A percentile compares a stretch with the other conserved stretches of the same genome.
Conservation (phyloP, 352 stramenopile genomes). For the Thalassiosira hispida region DNA sequence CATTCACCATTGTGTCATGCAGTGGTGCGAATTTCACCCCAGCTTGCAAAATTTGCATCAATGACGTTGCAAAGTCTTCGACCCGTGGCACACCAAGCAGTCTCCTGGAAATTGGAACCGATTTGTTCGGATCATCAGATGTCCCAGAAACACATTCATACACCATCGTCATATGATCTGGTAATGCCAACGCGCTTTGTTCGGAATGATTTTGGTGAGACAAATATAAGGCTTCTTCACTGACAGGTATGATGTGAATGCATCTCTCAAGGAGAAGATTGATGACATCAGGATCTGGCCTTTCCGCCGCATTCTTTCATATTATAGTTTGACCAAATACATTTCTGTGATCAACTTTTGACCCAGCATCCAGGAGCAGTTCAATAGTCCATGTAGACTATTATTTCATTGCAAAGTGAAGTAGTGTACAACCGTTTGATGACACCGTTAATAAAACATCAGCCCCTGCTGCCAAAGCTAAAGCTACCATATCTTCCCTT, state of each 20-base stretch:
- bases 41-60: neutral
- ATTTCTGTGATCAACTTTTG: conserved; percentile 9
- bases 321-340: conserved; percentile 9
- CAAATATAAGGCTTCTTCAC: neutral
- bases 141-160: neutral
- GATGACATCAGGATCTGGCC: conserved; percentile 6
- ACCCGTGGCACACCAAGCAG: neutral
- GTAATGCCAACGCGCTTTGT: neutral
- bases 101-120: neutral
- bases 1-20: too few species aligned
- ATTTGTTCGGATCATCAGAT: neutral
- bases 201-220: neutral
- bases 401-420: conserved; percentile 37
- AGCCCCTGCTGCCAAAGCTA: conserved; percentile 15
- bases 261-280: neutral
- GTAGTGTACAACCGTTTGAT: conserved; percentile 16
- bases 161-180: neutral
- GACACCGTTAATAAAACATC: neutral
- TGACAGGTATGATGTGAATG: neutral
- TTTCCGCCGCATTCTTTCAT: conserved; percentile 15
- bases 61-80: neutral
- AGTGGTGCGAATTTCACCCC: conserved; percentile 6
- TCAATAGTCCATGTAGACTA: conserved; percentile 5
- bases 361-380: conserved; percentile 16
- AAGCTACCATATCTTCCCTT: conserved; percentile 11